Conservation (phyloP, 257 asterid species). For the Solanum medicagineum region DNA sequence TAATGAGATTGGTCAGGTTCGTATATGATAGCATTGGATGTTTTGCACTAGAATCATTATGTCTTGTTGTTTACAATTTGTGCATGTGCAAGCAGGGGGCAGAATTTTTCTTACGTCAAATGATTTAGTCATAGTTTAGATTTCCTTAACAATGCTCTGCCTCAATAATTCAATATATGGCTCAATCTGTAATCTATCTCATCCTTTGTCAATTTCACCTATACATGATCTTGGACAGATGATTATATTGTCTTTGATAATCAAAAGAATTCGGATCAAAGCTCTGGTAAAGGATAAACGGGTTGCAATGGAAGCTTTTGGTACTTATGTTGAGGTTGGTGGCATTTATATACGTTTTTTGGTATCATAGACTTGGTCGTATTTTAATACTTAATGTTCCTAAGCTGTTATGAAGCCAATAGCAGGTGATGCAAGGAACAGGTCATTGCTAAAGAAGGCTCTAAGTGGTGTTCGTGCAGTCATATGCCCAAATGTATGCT, state of each 20-base stretch:
- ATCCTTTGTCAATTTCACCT: background rate
- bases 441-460: slow-evolving; percentile 57
- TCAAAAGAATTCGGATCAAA: slow-evolving; percentile 68
- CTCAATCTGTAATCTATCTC: background rate
- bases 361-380: background rate
- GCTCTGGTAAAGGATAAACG: slow-evolving; percentile 85
- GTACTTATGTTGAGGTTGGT: slow-evolving; percentile 91
- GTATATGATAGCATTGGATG: background rate
- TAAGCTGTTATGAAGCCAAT: slow-evolving; percentile 39
- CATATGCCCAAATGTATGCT: slow-evolving; percentile 62
- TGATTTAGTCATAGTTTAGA: background rate
- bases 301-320: slow-evolving; percentile 87
- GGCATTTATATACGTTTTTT: background rate
- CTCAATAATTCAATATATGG: background rate
- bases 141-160: background rate
- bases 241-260: slow-evolving; percentile 71
- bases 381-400: background rate
- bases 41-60: background rate
- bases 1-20: slow-evolving; percentile 94
- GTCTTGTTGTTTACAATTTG: background rate
- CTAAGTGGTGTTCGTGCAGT: slow-evolving; percentile 70
- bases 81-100: background rate
- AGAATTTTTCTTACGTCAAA: background rate
- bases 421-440: slow-evolving; percentile 55
- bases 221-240: slow-evolving; percentile 30